Evolutionary conservation across 768 basidiomycete species (phyloP).

Genomic region (Pleurotus tuoliensis): DNA sequence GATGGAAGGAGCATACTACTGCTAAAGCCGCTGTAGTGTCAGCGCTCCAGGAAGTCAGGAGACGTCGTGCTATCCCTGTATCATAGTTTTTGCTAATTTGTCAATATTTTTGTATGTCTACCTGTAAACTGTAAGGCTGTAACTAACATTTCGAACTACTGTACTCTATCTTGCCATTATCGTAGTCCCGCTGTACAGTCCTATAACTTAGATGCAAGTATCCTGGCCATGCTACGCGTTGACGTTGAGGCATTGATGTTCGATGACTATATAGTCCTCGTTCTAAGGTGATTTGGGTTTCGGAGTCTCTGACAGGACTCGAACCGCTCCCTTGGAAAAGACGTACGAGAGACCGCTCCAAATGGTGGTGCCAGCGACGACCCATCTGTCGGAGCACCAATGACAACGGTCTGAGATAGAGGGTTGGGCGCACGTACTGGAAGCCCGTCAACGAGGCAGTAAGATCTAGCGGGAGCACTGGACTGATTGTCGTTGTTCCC

Average conservation of each 20-base stretch:
- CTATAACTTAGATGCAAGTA: too few relatives aligned
- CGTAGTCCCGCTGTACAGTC: too few relatives aligned
- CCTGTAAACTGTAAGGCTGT: too few relatives aligned
- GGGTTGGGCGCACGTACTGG: slow-evolving; percentile 53
- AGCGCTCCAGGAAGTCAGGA: slow-evolving; percentile 71
- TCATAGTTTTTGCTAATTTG: too few relatives aligned
- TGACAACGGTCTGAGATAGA: background rate
- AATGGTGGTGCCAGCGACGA: slow-evolving; percentile 86
- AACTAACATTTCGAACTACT: too few relatives aligned
- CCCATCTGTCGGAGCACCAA: slow-evolving; percentile 47
- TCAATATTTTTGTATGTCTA: too few relatives aligned
- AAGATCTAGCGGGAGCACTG: slow-evolving; percentile 66
- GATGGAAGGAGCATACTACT: slow-evolving; percentile 61
- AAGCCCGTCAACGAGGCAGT: slow-evolving; percentile 53
- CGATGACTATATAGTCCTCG: too few relatives aligned
- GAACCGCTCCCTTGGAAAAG: slow-evolving; percentile 71
- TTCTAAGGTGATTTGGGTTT: slow-evolving; percentile 9
- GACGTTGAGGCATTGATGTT: too few relatives aligned
- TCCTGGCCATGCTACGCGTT: too few relatives aligned
- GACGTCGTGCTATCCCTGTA: slow-evolving; percentile 31
- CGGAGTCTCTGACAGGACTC: slow-evolving; percentile 42
- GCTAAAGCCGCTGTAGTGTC: slow-evolving; percentile 58
- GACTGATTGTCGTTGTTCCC: slow-evolving; percentile 83
- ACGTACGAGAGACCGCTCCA: slow-evolving; percentile 88
- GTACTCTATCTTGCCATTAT: too few relatives aligned